phyloP scores from a whole-genome alignment of 2,329 filamentous ascomycete species.

The Fusarium nygamai region DNA sequence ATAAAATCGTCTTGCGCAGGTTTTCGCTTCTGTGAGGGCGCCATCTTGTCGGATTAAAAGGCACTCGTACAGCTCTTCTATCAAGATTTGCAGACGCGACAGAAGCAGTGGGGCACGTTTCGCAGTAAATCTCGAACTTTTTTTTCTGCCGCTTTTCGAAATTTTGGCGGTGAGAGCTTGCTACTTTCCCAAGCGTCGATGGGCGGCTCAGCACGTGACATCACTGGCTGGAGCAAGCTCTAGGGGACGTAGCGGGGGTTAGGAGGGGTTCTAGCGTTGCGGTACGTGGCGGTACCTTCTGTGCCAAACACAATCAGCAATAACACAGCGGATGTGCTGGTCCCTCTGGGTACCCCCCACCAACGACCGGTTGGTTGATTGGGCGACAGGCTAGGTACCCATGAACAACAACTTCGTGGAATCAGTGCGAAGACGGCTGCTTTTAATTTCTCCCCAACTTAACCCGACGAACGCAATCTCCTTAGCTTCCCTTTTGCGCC shows the following conservation, averaged over 20 bases:
- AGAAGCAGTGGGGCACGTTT: slow-evolving; percentile 33
- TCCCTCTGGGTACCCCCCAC: slow-evolving; percentile 42
- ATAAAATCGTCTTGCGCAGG: slow-evolving; percentile 66
- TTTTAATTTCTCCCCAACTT: slow-evolving; percentile 46
- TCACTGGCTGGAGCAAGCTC: slow-evolving; percentile 4
- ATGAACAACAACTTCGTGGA: slow-evolving; percentile 38
- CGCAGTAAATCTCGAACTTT: slow-evolving; percentile 39
- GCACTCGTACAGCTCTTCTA: neutral
- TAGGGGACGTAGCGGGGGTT: slow-evolving; percentile 13
- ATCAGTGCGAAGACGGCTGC: slow-evolving; percentile 40
- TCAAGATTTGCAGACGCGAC: slow-evolving; percentile 37
- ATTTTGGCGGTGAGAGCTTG: slow-evolving; percentile 47
- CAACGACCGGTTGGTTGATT: slow-evolving; percentile 43
- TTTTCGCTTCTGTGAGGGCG: slow-evolving; percentile 61
- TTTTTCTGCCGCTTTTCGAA: slow-evolving; percentile 47
- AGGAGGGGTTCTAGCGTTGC: slow-evolving; percentile 19
- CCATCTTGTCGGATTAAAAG: slow-evolving; percentile 50
- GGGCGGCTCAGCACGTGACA: slow-evolving; percentile 29
- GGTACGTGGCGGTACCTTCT: slow-evolving; percentile 30
- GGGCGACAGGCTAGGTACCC: slow-evolving; percentile 40
- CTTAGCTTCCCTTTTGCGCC: slow-evolving; percentile 16
- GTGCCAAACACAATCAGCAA: slow-evolving; percentile 9
- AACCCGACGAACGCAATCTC: slow-evolving; percentile 39
- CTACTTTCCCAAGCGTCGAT: neutral
- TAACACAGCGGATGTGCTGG: slow-evolving; percentile 15